A percentile compares a stretch with the other conserved stretches of the same genome.
These are phyloP conservation scores for Mangifera indica DNA, from an alignment of 345 rosid genomes.

Conservation along the genomic window DNA sequence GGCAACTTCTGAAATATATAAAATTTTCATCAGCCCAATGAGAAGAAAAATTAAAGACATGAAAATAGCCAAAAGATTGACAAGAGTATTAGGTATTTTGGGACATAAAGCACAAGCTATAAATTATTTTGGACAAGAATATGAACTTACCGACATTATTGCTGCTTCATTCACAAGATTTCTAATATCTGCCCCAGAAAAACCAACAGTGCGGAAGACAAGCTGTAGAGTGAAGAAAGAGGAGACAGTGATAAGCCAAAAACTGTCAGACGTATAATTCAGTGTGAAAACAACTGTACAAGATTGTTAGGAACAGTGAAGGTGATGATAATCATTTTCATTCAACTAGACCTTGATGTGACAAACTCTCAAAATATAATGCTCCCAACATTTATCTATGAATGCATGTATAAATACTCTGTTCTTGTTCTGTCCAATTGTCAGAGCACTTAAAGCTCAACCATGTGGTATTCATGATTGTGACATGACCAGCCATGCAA, in stretches of 20 bases:
- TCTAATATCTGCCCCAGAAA: constrained; percentile 94
- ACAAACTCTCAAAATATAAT: neutral
- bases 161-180: constrained; percentile 98
- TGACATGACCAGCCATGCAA: neutral
- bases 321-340: neutral
- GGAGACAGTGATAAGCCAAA: constrained; percentile 8
- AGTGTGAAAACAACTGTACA: neutral
- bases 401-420: too few relatives aligned
- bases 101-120: neutral
- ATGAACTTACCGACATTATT: constrained; percentile 84
- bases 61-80: constrained; percentile 8
- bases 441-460: neutral
- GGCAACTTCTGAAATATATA: neutral
- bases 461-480: neutral
- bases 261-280: constrained; percentile 3
- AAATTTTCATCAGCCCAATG: too few relatives aligned
- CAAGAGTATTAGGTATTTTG: neutral
- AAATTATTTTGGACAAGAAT: neutral
- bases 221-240: constrained; percentile 47
- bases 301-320: neutral
- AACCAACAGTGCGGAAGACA: constrained; percentile 92
- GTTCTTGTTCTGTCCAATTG: neutral
- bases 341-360: neutral
- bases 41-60: too few relatives aligned
- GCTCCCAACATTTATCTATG: too few relatives aligned